Base-by-base conservation (phyloP, 305 asterid genomes). In the Fraxinus sp. region DNA sequence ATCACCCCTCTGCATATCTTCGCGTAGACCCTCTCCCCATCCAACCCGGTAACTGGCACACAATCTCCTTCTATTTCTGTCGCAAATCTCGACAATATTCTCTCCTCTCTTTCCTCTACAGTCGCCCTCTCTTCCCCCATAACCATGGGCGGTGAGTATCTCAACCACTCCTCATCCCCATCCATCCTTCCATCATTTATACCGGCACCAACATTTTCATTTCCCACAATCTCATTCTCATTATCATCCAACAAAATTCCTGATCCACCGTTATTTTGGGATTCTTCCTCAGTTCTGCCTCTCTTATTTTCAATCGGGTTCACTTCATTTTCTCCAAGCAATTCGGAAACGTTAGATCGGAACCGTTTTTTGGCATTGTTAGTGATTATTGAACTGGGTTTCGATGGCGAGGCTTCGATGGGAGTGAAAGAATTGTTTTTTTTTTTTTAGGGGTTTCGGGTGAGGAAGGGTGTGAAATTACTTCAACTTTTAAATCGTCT, bases 1-100 rank as follows among this genome's bases (percentile, higher is more conserved):
- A 83, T 80, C 70, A 84, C 90, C 5, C 77, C 77, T 52, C 91
- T 81, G 68, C 92, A 74, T 72, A 94, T 82, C 95, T 94, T 96
- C 0, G 98, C 98, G 77, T 94, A 96, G 84, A 93, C 97, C 89
- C 98, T 91, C 85, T 94, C 97, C 83, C 98, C 99, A 79, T 93
- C 98, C 89, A 91, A 86, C 78, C 98, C 98, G 1, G 99, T 96
- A 70, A 96, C 90, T 18, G 98, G 94, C 86, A 91, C 86, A 79
- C 92, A 93, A 86, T 94, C 98, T 62, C 99, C 99, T 0, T 93
- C 95, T 44, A 96, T 94, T 76, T 91, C 97, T 62, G 93, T 76
- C 0, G 92, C 97, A 20, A 77, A 96, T 87, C 95, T 91, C 37
- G 95, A 93, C 89, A 94, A 77, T 77, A 88, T 84, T 89, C 44